Conservation (phyloP, 2,329 filamentous ascomycete genomes). For the Colletotrichum eleusines region DNA sequence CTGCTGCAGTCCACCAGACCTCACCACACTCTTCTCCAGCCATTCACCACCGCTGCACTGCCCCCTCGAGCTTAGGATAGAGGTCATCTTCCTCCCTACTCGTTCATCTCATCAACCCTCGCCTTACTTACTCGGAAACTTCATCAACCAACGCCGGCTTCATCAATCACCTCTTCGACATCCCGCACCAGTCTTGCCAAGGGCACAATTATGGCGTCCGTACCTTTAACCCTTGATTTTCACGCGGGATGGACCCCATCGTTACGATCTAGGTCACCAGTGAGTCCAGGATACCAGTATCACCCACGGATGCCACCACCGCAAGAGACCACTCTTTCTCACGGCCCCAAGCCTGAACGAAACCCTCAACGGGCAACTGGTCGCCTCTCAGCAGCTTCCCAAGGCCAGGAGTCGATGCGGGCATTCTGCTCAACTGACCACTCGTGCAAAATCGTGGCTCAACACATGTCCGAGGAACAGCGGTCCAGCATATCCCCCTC, state of each 20-base stretch:
- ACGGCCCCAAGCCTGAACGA: not conserved
- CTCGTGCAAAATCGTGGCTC: not conserved
- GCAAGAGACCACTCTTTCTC: constrained; percentile 21
- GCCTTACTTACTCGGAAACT: not conserved
- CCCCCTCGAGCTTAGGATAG: not conserved
- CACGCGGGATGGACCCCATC: not conserved
- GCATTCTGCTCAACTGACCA: not conserved
- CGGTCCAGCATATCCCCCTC: not conserved
- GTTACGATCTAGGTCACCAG: not conserved
- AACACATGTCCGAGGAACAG: not conserved
- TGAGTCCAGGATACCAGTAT: not conserved
- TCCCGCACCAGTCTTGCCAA: not conserved
- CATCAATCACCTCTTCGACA: not conserved
- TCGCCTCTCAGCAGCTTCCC: not conserved
- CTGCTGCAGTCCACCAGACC: constrained; percentile 1
- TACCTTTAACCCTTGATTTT: constrained; percentile 4
- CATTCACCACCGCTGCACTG: constrained; percentile 1
- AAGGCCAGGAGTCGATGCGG: not conserved
- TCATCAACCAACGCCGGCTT: not conserved
- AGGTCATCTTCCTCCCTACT: not conserved
- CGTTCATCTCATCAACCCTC: not conserved
- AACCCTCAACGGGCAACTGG: not conserved
- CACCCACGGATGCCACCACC: constrained; percentile 2
- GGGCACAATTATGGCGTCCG: constrained; percentile 15
- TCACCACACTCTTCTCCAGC: constrained; percentile 3